Evolutionary conservation across 768 basidiomycete genomes (phyloP).

Genomic region (Termitomyces sp.): DNA sequence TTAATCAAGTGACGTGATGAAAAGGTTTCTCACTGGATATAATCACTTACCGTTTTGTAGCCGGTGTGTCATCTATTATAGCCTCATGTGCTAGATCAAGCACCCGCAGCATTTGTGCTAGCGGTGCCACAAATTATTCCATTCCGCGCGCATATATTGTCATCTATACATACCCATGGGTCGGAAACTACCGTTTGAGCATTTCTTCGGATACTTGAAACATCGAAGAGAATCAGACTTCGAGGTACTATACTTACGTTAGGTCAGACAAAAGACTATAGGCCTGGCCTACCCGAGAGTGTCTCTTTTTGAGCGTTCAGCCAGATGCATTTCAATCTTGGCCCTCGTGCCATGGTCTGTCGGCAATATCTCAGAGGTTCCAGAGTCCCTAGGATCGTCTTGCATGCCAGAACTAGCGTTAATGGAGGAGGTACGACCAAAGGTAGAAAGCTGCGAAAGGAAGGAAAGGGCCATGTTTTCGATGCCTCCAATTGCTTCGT

Average conservation of each 20-base stretch:
- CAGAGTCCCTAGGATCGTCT: slow-evolving; percentile 10
- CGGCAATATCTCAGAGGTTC: slow-evolving; percentile 3
- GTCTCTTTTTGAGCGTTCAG: slow-evolving; percentile 25
- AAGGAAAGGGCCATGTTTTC: slow-evolving; percentile 32
- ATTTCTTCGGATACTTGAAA: slow-evolving; percentile 31
- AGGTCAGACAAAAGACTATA: neutral
- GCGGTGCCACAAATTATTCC: neutral
- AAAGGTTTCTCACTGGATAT: slow-evolving; percentile 4
- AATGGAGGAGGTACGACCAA: slow-evolving; percentile 10
- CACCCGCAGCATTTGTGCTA: slow-evolving; percentile 67
- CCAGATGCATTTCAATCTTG: slow-evolving; percentile 29
- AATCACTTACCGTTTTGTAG: slow-evolving; percentile 55
- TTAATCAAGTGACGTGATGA: neutral
- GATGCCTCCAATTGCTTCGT: slow-evolving; percentile 20
- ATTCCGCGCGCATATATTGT: slow-evolving; percentile 1
- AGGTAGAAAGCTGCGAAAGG: slow-evolving; percentile 28
- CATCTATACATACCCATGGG: slow-evolving; percentile 30
- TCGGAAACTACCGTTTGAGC: slow-evolving; percentile 29
- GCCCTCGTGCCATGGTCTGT: slow-evolving; percentile 14
- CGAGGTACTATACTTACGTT: slow-evolving; percentile 5
- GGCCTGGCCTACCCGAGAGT: slow-evolving; percentile 19
- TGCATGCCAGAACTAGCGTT: neutral
- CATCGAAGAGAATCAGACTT: slow-evolving; percentile 13
- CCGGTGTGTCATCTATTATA: slow-evolving; percentile 43
- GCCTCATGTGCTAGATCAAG: slow-evolving; percentile 70